Evolutionary conservation across 2,329 filamentous ascomycete species (phyloP).

Genomic region (Nemania bipapillata): DNA sequence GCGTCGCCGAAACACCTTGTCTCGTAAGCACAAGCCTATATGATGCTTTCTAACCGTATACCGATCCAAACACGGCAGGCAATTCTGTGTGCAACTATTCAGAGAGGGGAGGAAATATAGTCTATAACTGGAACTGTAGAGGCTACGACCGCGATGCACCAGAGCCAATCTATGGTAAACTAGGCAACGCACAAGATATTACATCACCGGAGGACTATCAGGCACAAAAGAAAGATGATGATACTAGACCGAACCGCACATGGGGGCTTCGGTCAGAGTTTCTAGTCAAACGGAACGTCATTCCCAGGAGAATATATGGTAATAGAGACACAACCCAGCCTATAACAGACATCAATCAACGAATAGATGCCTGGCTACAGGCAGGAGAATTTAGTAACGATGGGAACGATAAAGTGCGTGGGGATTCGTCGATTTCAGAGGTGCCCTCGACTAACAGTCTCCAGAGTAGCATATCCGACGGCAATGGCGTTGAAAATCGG

Average conservation of each 20-base stretch:
- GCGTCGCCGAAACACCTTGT: neutral
- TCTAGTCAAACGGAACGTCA: neutral
- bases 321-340: neutral
- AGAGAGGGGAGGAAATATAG: neutral
- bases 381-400: neutral
- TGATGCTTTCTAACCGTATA: neutral
- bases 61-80: neutral
- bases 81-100: neutral
- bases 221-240: neutral
- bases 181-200: neutral
- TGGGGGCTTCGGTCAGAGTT: neutral
- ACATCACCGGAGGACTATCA: neutral
- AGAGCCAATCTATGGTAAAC: neutral
- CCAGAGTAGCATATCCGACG: neutral
- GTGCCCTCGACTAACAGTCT: neutral
- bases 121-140: conserved; percentile 6
- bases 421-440: neutral
- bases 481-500: neutral
- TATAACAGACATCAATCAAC: neutral
- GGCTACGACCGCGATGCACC: neutral
- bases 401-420: neutral
- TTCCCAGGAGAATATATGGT: neutral
- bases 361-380: neutral
- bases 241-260: neutral
- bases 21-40: neutral